Evolutionary conservation across 1,139 yeast species (phyloP).

Genomic region (Saccharomycopsis phalli): DNA sequence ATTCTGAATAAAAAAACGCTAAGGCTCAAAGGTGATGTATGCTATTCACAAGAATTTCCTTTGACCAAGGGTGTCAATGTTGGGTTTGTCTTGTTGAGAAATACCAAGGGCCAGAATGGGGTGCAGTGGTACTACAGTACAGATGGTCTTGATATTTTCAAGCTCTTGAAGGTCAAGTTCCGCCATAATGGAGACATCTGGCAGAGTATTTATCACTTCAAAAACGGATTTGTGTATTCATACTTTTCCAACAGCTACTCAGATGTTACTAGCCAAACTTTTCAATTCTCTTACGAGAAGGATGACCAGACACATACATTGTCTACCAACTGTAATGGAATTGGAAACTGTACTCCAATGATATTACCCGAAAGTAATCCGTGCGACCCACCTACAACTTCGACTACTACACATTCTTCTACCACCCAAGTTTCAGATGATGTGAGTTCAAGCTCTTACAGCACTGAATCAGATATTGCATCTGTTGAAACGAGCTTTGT

Average conservation of each 20-base stretch:
- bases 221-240: slow-evolving; percentile 15
- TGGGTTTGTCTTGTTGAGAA: slow-evolving; percentile 11
- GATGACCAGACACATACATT: slow-evolving; percentile 3
- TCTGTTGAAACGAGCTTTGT: no score
- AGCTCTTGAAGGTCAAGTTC: slow-evolving; percentile 11
- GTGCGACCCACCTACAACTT: slow-evolving; percentile 2
- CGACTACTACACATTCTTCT: no score
- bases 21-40: no score
- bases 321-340: slow-evolving; percentile 12
- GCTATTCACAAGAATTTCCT: slow-evolving; percentile 8
- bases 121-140: slow-evolving; percentile 15
- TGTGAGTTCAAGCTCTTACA: no score
- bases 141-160: neutral
- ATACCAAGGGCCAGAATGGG: slow-evolving; percentile 9
- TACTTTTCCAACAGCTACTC: slow-evolving; percentile 9
- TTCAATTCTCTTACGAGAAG: slow-evolving; percentile 10
- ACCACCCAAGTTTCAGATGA: no score
- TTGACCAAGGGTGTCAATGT: slow-evolving; percentile 5
- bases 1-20: no score
- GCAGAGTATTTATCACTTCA: slow-evolving; percentile 6
- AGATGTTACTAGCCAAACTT: slow-evolving; percentile 5
- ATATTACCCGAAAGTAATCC: slow-evolving; percentile 8
- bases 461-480: no score
- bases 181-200: slow-evolving; percentile 8
- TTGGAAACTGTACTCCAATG: slow-evolving; percentile 14